Evolutionary conservation across 1,284 basidiomycete species (phyloP).

Genomic region (Agaricales sp.): DNA sequence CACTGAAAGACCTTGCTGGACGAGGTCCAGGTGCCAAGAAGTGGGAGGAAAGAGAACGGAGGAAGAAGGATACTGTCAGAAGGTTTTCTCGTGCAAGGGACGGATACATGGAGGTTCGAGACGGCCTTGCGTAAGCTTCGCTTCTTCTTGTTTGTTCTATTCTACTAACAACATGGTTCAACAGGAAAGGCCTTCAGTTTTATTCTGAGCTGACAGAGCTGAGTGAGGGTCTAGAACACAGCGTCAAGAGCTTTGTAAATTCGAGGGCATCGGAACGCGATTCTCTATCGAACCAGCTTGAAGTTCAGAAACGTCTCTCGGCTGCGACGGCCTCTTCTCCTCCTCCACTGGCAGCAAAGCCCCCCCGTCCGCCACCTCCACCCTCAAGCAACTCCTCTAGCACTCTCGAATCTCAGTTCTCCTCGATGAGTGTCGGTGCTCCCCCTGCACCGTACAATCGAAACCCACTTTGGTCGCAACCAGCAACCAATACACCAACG

Average conservation of each 20-base stretch:
- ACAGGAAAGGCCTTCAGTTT: conserved; percentile 80
- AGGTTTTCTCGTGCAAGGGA: conserved; percentile 71
- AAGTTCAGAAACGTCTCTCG: neutral
- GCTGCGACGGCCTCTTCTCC: neutral
- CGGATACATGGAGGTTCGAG: conserved; percentile 78
- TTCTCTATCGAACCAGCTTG: neutral
- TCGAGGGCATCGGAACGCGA: neutral
- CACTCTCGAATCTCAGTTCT: neutral
- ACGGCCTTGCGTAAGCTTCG: conserved; percentile 66
- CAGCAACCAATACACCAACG: neutral
- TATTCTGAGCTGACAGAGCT: conserved; percentile 77
- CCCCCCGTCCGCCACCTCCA: neutral
- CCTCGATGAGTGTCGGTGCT: neutral
- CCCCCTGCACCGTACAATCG: neutral
- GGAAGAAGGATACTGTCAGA: conserved; percentile 63
- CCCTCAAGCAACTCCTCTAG: neutral
- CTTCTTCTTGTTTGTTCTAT: conserved; percentile 5
- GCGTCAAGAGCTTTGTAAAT: neutral
- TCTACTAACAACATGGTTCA: conserved; percentile 7
- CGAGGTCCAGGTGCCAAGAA: conserved; percentile 63
- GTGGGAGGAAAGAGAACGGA: conserved; percentile 73
- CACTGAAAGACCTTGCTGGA: conserved; percentile 61
- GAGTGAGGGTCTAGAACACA: neutral
- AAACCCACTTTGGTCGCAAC: neutral
- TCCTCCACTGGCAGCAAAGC: neutral